A percentile compares a stretch with the other conserved stretches of the same genome.
These are phyloP conservation scores for Mortierella sp. DNA, from an alignment of 371 early-diverging fungal genomes.

Conservation along the genomic window DNA sequence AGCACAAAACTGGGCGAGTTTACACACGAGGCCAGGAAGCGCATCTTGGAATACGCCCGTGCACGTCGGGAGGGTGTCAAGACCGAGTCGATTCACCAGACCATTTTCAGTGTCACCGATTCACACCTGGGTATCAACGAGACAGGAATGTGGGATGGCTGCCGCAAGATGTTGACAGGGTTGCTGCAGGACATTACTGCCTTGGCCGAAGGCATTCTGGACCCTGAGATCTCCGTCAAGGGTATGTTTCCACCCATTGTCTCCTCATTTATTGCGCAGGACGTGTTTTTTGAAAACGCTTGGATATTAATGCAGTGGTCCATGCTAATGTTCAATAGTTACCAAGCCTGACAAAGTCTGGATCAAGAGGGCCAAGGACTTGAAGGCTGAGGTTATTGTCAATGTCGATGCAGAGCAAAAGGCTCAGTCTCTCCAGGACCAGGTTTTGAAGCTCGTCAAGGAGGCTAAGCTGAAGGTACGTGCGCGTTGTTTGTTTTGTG, in stretches of 20 bases:
- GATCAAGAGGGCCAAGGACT: conserved; percentile 81
- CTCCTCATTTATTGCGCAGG: neutral
- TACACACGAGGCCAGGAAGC: conserved; percentile 35
- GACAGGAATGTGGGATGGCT: conserved; percentile 75
- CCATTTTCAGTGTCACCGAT: conserved; percentile 65
- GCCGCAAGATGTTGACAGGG: conserved; percentile 64
- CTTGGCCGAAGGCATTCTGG: conserved; percentile 47
- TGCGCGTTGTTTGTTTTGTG: neutral
- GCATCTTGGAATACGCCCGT: conserved; percentile 27
- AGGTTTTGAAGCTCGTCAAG: conserved; percentile 80
- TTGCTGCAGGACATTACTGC: conserved; percentile 64
- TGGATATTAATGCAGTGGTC: neutral
- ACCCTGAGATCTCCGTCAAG: conserved; percentile 62
- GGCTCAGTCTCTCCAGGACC: conserved; percentile 80
- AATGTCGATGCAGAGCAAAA: conserved; percentile 85
- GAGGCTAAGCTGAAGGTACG: conserved; percentile 79
- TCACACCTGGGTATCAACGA: conserved; percentile 68
- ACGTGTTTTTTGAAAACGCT: neutral
- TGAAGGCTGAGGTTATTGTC: conserved; percentile 82
- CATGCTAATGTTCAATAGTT: conserved; percentile 49
- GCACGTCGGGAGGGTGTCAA: conserved; percentile 63
- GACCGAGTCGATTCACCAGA: conserved; percentile 63
- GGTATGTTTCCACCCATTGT: conserved; percentile 16
- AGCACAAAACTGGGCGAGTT: conserved; percentile 65
- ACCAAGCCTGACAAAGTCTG: conserved; percentile 78